phyloP scores from a whole-genome alignment of 257 asterid species.

The Agastache rugosa region DNA sequence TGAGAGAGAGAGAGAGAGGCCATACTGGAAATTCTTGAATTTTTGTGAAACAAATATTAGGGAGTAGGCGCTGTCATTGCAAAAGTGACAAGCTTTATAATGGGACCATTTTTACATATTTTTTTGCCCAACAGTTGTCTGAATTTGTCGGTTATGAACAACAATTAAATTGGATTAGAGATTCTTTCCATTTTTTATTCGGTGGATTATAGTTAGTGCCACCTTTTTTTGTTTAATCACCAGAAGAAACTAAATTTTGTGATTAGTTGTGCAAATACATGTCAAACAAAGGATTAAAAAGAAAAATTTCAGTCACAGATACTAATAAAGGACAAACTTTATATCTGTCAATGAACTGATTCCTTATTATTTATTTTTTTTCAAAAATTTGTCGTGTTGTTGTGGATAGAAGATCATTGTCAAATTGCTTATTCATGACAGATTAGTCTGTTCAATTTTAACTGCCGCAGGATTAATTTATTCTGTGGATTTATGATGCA shows the following conservation, averaged over 20 bases:
- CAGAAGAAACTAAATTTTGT: not conserved
- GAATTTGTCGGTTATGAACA: conserved; percentile 55
- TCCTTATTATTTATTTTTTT: not conserved
- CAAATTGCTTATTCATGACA: not conserved
- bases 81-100: conserved; percentile 57
- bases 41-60: conserved; percentile 6
- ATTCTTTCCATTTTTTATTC: conserved; percentile 31
- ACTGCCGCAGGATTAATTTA: not conserved
- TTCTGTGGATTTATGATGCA: not conserved
- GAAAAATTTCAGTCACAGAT: not conserved
- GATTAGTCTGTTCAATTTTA: not conserved
- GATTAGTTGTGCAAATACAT: not conserved
- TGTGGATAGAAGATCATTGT: not conserved
- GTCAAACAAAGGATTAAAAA: not conserved
- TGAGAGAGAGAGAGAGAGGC: not conserved
- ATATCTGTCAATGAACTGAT: not conserved
- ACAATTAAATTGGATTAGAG: conserved; percentile 20
- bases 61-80: conserved; percentile 49
- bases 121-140: conserved; percentile 65
- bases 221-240: not conserved
- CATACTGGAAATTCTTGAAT: not conserved
- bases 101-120: conserved; percentile 61
- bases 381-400: not conserved
- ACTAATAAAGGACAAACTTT: not conserved
- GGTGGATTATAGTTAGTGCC: conserved; percentile 12